phyloP scores from a whole-genome alignment of 2,329 filamentous ascomycete species.

The Neonectria magnoliae region DNA sequence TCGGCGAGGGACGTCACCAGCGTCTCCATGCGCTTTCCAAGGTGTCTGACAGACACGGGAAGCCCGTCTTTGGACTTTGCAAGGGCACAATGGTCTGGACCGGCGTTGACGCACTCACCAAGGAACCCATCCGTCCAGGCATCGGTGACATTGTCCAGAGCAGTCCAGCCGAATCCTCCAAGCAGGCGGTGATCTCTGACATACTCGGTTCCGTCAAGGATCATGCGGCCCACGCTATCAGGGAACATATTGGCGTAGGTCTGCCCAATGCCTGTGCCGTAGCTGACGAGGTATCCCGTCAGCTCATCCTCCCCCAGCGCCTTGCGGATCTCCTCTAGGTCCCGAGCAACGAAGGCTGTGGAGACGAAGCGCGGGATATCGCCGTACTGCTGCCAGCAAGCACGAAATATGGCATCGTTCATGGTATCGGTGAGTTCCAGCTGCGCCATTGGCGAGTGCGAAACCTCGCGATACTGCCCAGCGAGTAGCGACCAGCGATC shows the following conservation, averaged over 20 bases:
- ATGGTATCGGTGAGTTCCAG: conserved; percentile 57
- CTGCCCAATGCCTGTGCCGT: conserved; percentile 63
- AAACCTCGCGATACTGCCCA: conserved; percentile 52
- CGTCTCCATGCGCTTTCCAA: conserved; percentile 52
- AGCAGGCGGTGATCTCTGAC: conserved; percentile 56
- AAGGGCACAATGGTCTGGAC: conserved; percentile 56
- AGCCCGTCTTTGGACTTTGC: conserved; percentile 46
- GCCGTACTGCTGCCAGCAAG: conserved; percentile 55
- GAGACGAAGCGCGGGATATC: conserved; percentile 58
- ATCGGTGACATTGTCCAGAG: conserved; percentile 60
- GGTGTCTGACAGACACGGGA: conserved; percentile 47
- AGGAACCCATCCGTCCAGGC: conserved; percentile 62
- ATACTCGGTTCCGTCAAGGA: conserved; percentile 61
- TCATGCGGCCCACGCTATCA: conserved; percentile 56
- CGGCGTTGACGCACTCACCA: conserved; percentile 60
- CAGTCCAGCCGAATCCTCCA: conserved; percentile 58
- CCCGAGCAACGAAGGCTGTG: conserved; percentile 59
- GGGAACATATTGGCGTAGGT: conserved; percentile 63
- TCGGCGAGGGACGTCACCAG: conserved; percentile 51
- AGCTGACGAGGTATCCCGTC: conserved; percentile 61
- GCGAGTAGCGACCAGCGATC: conserved; percentile 58
- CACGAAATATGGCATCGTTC: conserved; percentile 55
- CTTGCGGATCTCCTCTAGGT: conserved; percentile 60
- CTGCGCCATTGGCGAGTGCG: conserved; percentile 48
- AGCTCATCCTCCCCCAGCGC: conserved; percentile 57